Base-by-base conservation (phyloP, 2,329 filamentous ascomycete genomes). In the Alternaria postmessia region DNA sequence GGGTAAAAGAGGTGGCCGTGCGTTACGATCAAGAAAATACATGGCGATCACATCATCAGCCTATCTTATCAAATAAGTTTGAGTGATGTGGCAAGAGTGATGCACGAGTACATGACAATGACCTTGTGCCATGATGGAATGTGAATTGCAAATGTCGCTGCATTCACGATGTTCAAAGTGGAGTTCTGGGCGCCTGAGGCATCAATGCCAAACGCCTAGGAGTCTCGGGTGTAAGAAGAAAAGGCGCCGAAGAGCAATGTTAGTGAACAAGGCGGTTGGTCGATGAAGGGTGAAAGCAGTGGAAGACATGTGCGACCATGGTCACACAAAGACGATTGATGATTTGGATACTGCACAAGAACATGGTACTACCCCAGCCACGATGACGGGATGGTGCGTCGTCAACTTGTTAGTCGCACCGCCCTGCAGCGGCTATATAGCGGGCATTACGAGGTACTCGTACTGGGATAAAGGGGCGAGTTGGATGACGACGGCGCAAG, bases 351-450 rank as follows among this genome's bases (percentile, higher is more conserved):
- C 28, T 64, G 58, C 22, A 24, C 46, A 63, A 62, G 62, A 62
- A 36, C 54, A 24, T 66, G 62, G 68, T 74, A 67, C 56, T 53
- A 71, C 72, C 56, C 72, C 69, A 72, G 71, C 74, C 70, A 73
- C 70, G 68, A 64, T 60, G 61, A 66, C 54, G 59, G 65, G 47
- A 58, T 61, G 48, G 47, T 49, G 66, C 61, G 61, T 49, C 46
- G 46, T 38, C 46, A 49, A 49, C 20, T 24, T 49, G 51, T 53
- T 43, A 34, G 51, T 24, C 24, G 51, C 51, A 53, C 36, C 41
- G 51, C 51, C 51, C 51, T 49, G 58, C 54, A 61, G 53, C 58
- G 48, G 57, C 47, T 38, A 52, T 61, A 41, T 53, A 28, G 54
- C 54, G 54, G 42, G 22, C 46, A 26, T 51, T 49, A 42, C 18